Percentiles rank a stretch among this genome's conserved stretches.
Evolutionary conservation across 2,329 filamentous ascomycete genomes (phyloP).

Genomic region (Epichloe bromicola): DNA sequence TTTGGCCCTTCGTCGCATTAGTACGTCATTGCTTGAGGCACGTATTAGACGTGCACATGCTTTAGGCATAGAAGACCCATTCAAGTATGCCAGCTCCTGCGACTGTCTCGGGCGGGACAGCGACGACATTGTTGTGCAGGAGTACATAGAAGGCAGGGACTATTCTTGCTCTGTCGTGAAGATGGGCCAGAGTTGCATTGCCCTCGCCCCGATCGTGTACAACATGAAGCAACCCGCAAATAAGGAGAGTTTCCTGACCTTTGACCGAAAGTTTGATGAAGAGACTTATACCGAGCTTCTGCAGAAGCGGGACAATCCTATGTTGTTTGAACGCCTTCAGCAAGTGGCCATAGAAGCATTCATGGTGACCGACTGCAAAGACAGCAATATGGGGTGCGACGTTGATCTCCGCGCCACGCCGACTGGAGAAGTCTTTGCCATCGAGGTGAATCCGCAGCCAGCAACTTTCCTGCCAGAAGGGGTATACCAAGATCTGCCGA

Average conservation of each 20-base stretch:
- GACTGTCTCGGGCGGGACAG: not conserved
- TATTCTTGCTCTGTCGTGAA: not conserved
- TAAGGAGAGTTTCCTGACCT: conserved; percentile 1
- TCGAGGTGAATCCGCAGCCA: not conserved
- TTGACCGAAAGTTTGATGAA: not conserved
- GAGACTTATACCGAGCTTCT: not conserved
- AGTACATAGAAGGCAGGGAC: not conserved
- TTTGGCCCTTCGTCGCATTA: not conserved
- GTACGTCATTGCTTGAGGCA: not conserved
- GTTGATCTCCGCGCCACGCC: conserved; percentile 1
- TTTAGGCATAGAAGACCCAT: not conserved
- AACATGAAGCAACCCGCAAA: not conserved
- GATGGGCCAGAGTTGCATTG: not conserved
- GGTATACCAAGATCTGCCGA: not conserved
- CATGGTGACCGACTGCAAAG: not conserved
- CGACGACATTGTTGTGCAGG: not conserved
- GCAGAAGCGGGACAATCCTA: not conserved
- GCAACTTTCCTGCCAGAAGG: not conserved
- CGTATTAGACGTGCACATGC: not conserved
- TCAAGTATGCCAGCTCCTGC: not conserved
- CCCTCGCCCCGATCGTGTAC: not conserved
- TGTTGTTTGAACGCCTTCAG: not conserved
- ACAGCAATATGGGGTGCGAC: not conserved
- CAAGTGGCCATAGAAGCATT: not conserved
- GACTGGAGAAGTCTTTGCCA: not conserved